Base-by-base conservation (phyloP, 2,329 filamentous ascomycete genomes). In the Penicillium brasilianum region DNA sequence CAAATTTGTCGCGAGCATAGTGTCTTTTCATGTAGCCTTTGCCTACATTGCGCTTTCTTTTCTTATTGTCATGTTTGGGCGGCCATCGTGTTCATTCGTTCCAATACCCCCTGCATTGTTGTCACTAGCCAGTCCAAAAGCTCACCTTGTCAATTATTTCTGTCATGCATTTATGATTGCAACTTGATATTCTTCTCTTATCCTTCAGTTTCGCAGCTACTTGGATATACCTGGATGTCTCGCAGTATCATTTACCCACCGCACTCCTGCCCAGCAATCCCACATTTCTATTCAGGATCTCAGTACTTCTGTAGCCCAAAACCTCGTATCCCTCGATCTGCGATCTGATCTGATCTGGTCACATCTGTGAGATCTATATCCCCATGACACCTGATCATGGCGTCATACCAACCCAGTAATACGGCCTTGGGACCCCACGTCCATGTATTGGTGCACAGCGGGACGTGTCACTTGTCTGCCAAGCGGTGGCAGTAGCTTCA, bases 61-160 rank as follows among this genome's bases (percentile, higher is more conserved):
- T 57, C 43, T 57, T 46, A 25, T 48, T 62, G n/a, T 60, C 58
- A 63, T 59, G 51, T 61, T 61, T 60, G 65, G 68, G 62, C 61
- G 68, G 64, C 53, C 48, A 60, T 65, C 64, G 53, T 65, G 54
- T 67, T 64, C 62, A 66, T 66, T 64, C 62, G 60, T 68, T 68
- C 46, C 59, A 69, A 70, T 70, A 68, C 67, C 67, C 66, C 65
- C 61, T 64, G 64, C 65, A 69, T 66, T 58, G 32, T 58, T 60
- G 46, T 57, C 58, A 60, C 28, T 44, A 60, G 61, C 58, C 55
- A 63, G 41, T 18, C 57, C 54, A 34, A 57, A 37, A 54, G 52
- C 46, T 52, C 22, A 48, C 46, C 49, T 54, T 55, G 48, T 18
- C 48, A 52, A 50, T 43, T 57, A n/a, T 5, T 34, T 34, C 22